Evolutionary conservation across 2,329 filamentous ascomycete genomes (phyloP), one percentile per base, ranked within the genome.

Genomic region (Sphaerulina musiva): DNA sequence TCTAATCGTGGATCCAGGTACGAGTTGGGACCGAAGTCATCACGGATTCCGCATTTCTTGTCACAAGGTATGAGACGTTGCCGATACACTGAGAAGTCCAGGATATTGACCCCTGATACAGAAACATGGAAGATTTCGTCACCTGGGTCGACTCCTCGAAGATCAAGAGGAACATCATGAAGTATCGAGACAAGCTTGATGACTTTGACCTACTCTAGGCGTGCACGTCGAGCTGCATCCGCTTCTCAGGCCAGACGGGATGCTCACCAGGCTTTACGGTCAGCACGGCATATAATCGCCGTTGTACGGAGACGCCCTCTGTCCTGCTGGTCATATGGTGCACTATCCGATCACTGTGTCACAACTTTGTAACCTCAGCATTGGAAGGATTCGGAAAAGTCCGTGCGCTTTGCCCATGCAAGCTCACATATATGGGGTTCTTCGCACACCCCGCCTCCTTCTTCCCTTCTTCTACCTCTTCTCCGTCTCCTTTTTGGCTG

Each of bases 81-180:
- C 17, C 4, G 10, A 11, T 38, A 38, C 12, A n/a, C 5, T 38
- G 34, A 38, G 11, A 11, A 11, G 6, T 6, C 38, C 7, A 23
- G 4, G 6, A 7, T 23, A 32, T 48, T 57, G 42, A 59, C 34
- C 31, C 6, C 6, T 38, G 6, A 1, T 14, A 34, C 46, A 74
- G 91, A 61, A 87, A 83, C 57, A 89, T 95, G 80, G 92, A 97
- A 74, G 92, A 97, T 73, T 95, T 95, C 70, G 87, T 97, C 14
- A 96, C 92, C 0, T 97, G 92, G 92, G 86, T 92, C 8, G 88
- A 95, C 66, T 89, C 89, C 56, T 95, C 89, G 73, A 96, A 96
- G 86, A 91, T 97, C 71, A 95, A 95, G 85, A 82, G 87, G 69
- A 93, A 90, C 69, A 95, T 96, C 60, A 85, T 95, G 82, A 89